A percentile compares a stretch with the other conserved stretches of the same genome.
These are phyloP conservation scores for Nicotiana noctiflora DNA, from an alignment of 257 asterid species.

Conservation along the genomic window DNA sequence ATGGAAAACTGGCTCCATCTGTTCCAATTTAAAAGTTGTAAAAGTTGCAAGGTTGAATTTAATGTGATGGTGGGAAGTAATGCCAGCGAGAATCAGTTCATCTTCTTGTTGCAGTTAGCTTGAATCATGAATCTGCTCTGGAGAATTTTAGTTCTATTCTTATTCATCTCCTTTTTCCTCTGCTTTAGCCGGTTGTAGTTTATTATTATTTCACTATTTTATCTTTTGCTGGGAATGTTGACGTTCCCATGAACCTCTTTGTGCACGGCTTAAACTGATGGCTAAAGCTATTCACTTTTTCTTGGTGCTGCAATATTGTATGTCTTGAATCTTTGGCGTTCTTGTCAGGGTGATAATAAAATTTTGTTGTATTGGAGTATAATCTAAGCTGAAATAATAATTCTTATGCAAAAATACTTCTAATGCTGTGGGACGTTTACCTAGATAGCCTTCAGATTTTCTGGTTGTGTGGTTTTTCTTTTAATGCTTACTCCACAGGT, in stretches of 20 bases:
- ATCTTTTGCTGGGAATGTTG: neutral
- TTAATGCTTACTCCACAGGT: too few relatives aligned
- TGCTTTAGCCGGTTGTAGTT: neutral
- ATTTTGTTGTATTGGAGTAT: neutral
- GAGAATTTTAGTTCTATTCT: slow-evolving; percentile 1
- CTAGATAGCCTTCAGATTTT: too few relatives aligned
- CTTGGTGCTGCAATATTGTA: neutral
- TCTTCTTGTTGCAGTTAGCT: slow-evolving; percentile 1
- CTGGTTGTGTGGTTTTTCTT: too few relatives aligned
- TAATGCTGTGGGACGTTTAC: too few relatives aligned
- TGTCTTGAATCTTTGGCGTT: neutral
- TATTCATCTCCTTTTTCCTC: neutral
- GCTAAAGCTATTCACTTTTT: neutral
- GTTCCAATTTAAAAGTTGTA: neutral
- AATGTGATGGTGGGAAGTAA: neutral
- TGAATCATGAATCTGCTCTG: neutral
- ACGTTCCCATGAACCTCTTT: neutral
- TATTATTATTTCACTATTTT: neutral
- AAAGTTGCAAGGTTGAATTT: neutral
- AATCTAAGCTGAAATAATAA: neutral
- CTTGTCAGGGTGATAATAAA: neutral
- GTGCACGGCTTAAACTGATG: neutral
- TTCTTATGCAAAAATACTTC: neutral
- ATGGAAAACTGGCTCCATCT: neutral
- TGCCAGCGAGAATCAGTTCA: neutral